Evolutionary conservation across 257 asterid genomes (phyloP).

Genomic region (Knoxia roxburghii): DNA sequence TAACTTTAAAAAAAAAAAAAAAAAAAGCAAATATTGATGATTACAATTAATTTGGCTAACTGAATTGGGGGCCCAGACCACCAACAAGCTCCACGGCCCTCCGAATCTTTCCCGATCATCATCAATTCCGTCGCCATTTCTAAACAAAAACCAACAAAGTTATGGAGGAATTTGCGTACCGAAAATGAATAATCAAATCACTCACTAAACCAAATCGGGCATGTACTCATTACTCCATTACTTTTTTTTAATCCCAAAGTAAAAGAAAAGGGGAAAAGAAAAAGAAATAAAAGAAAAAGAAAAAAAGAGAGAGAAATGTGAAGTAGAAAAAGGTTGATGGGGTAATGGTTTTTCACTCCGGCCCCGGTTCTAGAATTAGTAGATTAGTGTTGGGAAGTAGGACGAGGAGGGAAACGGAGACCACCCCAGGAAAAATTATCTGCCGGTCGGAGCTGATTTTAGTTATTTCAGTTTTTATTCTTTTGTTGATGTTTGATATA

Average conservation of each 20-base stretch:
- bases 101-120: background rate
- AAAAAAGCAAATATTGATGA: too few species aligned
- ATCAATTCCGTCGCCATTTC: too few species aligned
- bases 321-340: conserved; percentile 4
- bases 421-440: background rate
- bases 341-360: conserved; percentile 9
- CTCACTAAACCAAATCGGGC: background rate
- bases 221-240: background rate
- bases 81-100: background rate
- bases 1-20: too few species aligned
- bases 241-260: background rate
- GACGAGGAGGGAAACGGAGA: background rate
- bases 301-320: background rate
- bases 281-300: background rate
- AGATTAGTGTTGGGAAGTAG: background rate
- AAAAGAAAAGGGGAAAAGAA: background rate
- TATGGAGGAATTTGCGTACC: background rate
- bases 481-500: conserved; percentile 43
- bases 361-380: conserved; percentile 13
- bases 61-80: background rate
- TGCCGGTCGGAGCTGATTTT: conserved; percentile 16
- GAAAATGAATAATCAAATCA: too few species aligned
- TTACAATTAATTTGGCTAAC: background rate
- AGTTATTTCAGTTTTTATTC: conserved; percentile 2
- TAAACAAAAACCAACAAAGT: background rate